Base-by-base conservation (phyloP, 108 stramenopile species). In the Cyclotella kingstonii region DNA sequence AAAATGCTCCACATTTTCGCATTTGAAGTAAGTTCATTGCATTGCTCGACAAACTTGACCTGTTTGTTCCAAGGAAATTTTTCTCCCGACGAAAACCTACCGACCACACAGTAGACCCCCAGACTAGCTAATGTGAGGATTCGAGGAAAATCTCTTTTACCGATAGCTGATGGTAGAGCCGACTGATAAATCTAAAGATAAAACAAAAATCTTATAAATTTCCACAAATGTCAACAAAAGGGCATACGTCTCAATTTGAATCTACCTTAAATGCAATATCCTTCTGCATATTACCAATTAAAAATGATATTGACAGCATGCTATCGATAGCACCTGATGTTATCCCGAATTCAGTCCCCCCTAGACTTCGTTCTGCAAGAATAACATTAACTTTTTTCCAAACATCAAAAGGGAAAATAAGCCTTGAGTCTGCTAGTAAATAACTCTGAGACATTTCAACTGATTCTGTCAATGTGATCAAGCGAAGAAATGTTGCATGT, bases 101-200 rank as follows among this genome's bases (percentile, higher is more conserved):
- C 61, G 17, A 66, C 55, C 10, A 84, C 84, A 34, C 81, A 71
- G 35, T 73, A 70, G 54, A 49, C 74, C 0, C 92, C 92, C 46
- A 93, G 80, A 26, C 67, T 85, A 12, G 92, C 81, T 22, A 89
- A 54, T 15, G 61, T 79, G 4, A 73, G 53, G 29, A 89, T 77
- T 25, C 92, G 58, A 23, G 64, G 17, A 54, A 84, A 93, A 42
- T 84, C 79, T 51, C 84, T 76, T 26, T 83, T 86, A 5, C 79
- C 81, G 10, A 93, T 72, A 14, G 89, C 92, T n/a, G 83, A 85
- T 22, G 92, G 92, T 28, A 93, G 73, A 12, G 82, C 66, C 31
- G 85, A 49, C 69, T 83, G 81, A 60, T 82, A 92, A 12, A 83
- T 68, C 81, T 75, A 41, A 10, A 41, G 35, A 35, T 19, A 19